phyloP scores from a whole-genome alignment of 78 protist genomes.

The Dictyostelium citrinum region DNA sequence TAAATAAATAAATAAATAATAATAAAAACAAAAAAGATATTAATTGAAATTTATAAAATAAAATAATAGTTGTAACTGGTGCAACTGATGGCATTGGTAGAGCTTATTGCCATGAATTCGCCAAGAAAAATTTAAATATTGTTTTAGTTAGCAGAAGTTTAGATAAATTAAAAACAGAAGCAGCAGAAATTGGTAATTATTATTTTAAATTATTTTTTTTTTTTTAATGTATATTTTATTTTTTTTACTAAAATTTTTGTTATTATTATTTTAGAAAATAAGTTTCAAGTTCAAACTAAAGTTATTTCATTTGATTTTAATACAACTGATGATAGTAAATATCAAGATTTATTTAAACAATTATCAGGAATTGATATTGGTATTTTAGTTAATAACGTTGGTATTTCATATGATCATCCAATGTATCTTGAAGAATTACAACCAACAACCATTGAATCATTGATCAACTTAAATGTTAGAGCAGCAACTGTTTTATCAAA shows the following conservation, averaged over 20 bases:
- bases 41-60: neutral
- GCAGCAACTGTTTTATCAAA: conserved; percentile 33
- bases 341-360: neutral
- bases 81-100: conserved; percentile 91
- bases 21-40: neutral
- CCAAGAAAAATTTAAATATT: conserved; percentile 76
- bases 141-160: conserved; percentile 73
- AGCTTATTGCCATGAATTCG: conserved; percentile 80
- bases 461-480: conserved; percentile 71
- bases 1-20: neutral
- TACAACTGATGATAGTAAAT: neutral
- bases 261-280: conserved; percentile 14
- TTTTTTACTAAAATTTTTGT: neutral
- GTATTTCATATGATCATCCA: conserved; percentile 83
- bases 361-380: conserved; percentile 51
- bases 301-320: conserved; percentile 48
- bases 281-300: conserved; percentile 64
- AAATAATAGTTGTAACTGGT: conserved; percentile 83
- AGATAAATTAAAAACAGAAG: conserved; percentile 15
- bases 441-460: conserved; percentile 8
- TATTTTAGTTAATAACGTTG: conserved; percentile 85
- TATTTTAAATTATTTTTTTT: neutral
- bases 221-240: too few species aligned
- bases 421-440: conserved; percentile 69
- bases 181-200: conserved; percentile 15